Evolutionary conservation across 768 basidiomycete genomes (phyloP).

Genomic region (Strobilomyces dryophilus): DNA sequence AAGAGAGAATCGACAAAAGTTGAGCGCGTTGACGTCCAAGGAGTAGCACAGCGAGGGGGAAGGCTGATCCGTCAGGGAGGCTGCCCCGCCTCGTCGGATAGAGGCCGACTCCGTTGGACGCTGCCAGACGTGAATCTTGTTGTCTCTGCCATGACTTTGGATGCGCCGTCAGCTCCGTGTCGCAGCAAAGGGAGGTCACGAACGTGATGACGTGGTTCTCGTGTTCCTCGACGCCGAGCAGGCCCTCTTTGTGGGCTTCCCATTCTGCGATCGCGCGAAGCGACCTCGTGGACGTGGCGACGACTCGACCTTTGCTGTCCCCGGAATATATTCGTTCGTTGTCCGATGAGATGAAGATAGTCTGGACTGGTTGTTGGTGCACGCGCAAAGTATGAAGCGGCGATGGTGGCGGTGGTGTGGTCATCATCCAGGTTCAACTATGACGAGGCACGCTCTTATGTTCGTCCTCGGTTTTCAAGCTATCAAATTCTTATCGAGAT

Average conservation of each 20-base stretch:
- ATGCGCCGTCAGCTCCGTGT: background rate
- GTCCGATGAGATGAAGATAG: constrained; percentile 60
- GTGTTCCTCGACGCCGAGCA: constrained; percentile 81
- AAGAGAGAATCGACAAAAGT: constrained; percentile 89
- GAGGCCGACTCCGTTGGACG: constrained; percentile 45
- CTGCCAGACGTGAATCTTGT: constrained; percentile 76
- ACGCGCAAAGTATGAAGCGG: constrained; percentile 75
- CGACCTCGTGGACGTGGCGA: constrained; percentile 69
- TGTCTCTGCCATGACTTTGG: constrained; percentile 72
- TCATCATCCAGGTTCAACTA: too few relatives aligned
- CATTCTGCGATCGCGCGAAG: constrained; percentile 73
- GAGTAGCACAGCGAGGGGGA: constrained; percentile 57
- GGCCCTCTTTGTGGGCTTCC: constrained; percentile 72
- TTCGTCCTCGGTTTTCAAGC: too few relatives aligned
- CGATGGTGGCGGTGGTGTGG: constrained; percentile 38
- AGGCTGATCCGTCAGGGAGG: constrained; percentile 45
- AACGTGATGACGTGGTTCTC: constrained; percentile 69
- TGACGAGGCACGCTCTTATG: too few relatives aligned
- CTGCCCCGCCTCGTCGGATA: constrained; percentile 52
- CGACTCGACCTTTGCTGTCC: constrained; percentile 74
- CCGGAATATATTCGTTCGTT: constrained; percentile 86
- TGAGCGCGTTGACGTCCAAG: constrained; percentile 88
- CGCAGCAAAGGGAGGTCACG: constrained; percentile 26
- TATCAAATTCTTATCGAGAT: too few relatives aligned
- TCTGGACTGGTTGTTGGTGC: constrained; percentile 61